Percentiles rank a stretch among this genome's conserved stretches.
phyloP scores from a whole-genome alignment of 495 filamentous ascomycete species.

The Daldinia loculata region DNA sequence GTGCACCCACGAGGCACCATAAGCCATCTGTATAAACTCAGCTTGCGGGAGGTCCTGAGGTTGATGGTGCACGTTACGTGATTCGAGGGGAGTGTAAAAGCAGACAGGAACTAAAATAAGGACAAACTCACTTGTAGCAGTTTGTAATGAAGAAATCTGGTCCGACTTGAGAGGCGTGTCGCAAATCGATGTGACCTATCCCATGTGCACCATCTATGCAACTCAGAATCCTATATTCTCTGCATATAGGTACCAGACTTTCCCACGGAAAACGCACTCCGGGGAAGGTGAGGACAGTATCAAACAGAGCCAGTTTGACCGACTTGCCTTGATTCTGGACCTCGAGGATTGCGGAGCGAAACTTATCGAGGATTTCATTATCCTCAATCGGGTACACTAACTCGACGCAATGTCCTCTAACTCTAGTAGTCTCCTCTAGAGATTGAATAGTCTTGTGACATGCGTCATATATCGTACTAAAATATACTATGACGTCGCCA shows the following conservation, averaged over 20 bases:
- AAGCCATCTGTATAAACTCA: slow-evolving; percentile 72
- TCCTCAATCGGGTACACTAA: slow-evolving; percentile 66
- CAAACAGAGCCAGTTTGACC: slow-evolving; percentile 72
- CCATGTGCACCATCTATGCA: slow-evolving; percentile 79
- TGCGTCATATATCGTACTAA: slow-evolving; percentile 80
- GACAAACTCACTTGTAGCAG: slow-evolving; percentile 82
- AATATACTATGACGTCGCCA: slow-evolving; percentile 70
- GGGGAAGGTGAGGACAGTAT: slow-evolving; percentile 75
- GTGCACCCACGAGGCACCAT: slow-evolving; percentile 78
- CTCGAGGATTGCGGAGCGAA: slow-evolving; percentile 56
- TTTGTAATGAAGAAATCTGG: slow-evolving; percentile 84
- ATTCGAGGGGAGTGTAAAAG: background rate
- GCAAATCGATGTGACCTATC: slow-evolving; percentile 74
- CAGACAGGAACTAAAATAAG: slow-evolving; percentile 48
- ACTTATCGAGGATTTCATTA: slow-evolving; percentile 61
- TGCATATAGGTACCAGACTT: slow-evolving; percentile 65
- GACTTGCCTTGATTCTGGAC: slow-evolving; percentile 55
- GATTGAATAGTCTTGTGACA: slow-evolving; percentile 77
- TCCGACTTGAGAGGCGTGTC: slow-evolving; percentile 61
- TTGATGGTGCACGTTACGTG: slow-evolving; percentile 47
- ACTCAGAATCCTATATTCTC: slow-evolving; percentile 62
- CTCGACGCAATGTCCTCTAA: slow-evolving; percentile 52
- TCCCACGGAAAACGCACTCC: slow-evolving; percentile 82
- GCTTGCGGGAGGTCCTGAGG: slow-evolving; percentile 71
- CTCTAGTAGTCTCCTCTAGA: slow-evolving; percentile 62